Base-by-base conservation (phyloP, 441 rosid species). In the Gossypium schwendimanii region DNA sequence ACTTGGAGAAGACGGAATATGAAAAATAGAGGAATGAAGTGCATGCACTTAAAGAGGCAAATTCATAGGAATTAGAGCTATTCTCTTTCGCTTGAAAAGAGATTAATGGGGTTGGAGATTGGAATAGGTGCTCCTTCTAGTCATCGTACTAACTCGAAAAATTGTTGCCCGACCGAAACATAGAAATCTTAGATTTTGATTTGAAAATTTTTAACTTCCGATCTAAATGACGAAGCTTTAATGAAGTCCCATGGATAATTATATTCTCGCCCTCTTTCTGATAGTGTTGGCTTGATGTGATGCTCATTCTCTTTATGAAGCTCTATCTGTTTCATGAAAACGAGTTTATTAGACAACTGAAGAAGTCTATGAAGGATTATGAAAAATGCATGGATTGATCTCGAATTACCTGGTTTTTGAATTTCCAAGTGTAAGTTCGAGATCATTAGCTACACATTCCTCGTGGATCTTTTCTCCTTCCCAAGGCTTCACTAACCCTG, bases 391-490 rank as follows among this genome's bases (percentile, higher is more conserved):
- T 17, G 39, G 8, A 39, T 26, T 52, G 10, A 59, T 33, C 45
- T 31, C 63, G 72, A 21, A 69, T 84, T 81, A 91, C 93, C 91
- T 89, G 70, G 93, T 90, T 68, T 77, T 88, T 15, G 96, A 84
- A 83, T 73, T 91, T 72, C 98, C 98, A 26, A 93, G 94, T 5
- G 98, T 93, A 73, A 93, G 98, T 75, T 91, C 96, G 26, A 93
- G 93, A 84, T 93, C 98, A 73, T 93, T 97, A 1, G 94, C 83
- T 61, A 83, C 90, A 73, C 86, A 92, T 78, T 91, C 98, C 73
- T 90, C 98, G 17, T 93, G 98, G 71, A 93, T 93, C 84, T 93
- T 89, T 83, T 93, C 98, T 47, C 98, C 98, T 84, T 93, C 97
- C 98, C 98, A 93, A 10, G 98, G 91, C 81, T 91, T 91, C 74